Evolutionary conservation across 1,284 basidiomycete genomes (phyloP), one percentile per base, ranked within the genome.

Genomic region (Pterulicium gracile): DNA sequence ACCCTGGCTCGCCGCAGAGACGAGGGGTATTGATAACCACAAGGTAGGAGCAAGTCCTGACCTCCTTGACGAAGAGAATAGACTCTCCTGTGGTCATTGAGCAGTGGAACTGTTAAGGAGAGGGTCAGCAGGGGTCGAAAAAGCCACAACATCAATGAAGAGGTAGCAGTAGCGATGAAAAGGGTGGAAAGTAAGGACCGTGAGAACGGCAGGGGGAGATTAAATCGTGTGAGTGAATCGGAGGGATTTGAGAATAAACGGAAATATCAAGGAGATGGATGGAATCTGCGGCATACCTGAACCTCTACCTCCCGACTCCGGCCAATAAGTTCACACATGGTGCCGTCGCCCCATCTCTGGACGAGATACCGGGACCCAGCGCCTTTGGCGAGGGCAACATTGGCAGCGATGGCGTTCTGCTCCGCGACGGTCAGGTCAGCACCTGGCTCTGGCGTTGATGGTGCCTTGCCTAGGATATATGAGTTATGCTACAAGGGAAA

Each of bases 1-100:
- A 97, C 4, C 91, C 88, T 12, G 91, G 91, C 57, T 94, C 83
- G 47, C 81, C 79, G 59, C 93, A 97, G 18, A 97, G 72, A 48
- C 91, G 83, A 23, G 93, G 92, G 1, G 91, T 94, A 61, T 95
- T 86, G 49, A 97, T 82, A 53, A 95, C 86, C 48, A 97, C 72
- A 43, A 95, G 79, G 61, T 97, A 96, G 55, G 86, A 81, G 64
- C 93, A 89, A 22, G 83, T 93, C 58, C 85, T 85, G 17, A 89
- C 77, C 69, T 97, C 93, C 60, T 93, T 91, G 56, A 97, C 81
- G 58, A 93, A 84, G 46, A 89, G 77, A 57, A 96, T 89, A 13
- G 75, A 77, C 65, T 89, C 85, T 34, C 85, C 79, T 65, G 85
- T 86, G 47, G 85, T 86, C 84, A 90, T 89, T 50, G 88, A 89